Evolutionary conservation across 2,329 filamentous ascomycete species (phyloP).

Genomic region (Colletotrichum theobromicola): DNA sequence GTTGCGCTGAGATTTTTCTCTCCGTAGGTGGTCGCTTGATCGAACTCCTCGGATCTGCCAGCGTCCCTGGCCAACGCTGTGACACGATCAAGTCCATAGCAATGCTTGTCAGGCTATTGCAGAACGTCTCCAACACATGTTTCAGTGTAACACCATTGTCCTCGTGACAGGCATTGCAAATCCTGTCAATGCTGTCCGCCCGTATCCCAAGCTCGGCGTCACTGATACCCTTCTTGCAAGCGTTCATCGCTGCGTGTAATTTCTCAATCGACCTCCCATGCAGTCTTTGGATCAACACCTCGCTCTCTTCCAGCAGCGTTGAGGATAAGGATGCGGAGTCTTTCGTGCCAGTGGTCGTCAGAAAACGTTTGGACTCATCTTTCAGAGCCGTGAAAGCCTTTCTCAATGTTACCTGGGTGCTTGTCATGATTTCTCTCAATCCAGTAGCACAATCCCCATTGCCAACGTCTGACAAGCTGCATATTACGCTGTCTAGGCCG

Average conservation of each 20-base stretch:
- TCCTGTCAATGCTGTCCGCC: background rate
- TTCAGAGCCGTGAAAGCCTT: background rate
- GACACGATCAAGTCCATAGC: background rate
- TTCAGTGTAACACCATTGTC: background rate
- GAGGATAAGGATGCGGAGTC: background rate
- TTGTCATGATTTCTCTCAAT: background rate
- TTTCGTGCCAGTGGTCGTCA: background rate
- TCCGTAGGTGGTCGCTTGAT: background rate
- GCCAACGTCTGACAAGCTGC: background rate
- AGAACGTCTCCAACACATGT: constrained; percentile 1
- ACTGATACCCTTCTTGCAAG: background rate
- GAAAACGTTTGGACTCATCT: background rate
- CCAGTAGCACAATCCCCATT: background rate
- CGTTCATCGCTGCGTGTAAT: background rate
- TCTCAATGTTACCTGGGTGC: background rate
- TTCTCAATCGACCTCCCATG: background rate
- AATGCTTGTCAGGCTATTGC: background rate
- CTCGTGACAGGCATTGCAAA: background rate
- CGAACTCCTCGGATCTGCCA: background rate
- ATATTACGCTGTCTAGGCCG: background rate
- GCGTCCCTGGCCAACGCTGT: background rate
- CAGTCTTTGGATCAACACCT: background rate
- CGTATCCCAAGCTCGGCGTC: background rate
- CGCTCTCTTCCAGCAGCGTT: background rate
- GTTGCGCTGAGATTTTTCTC: background rate